phyloP scores from a whole-genome alignment of 306 rosid genomes.

The Pyrus bretschneideri region DNA sequence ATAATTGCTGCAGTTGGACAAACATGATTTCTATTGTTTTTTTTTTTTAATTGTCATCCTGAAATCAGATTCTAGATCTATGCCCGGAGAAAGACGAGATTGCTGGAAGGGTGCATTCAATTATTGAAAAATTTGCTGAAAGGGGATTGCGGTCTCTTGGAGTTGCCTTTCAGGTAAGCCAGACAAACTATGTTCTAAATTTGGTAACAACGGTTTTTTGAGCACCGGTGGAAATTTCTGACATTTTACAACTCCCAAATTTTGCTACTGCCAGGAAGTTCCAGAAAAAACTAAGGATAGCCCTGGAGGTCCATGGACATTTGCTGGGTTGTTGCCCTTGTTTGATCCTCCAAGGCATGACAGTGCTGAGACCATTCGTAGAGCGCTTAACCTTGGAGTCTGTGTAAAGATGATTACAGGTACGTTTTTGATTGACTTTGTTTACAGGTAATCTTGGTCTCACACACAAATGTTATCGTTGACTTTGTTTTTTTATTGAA shows the following conservation, averaged over 20 bases:
- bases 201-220: not conserved
- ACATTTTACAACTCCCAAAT: not conserved
- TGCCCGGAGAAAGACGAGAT: constrained; percentile 61
- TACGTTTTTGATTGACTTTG: constrained; percentile 3
- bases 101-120: constrained; percentile 57
- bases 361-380: constrained; percentile 83
- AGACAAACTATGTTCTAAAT: constrained; percentile 5
- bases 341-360: constrained; percentile 93
- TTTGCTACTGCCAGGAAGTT: constrained; percentile 42
- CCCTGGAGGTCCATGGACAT: constrained; percentile 79
- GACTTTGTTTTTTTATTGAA: not conserved
- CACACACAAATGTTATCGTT: not conserved
- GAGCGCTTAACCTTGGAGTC: constrained; percentile 86
- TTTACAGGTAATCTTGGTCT: not conserved
- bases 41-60: not conserved
- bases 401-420: constrained; percentile 93
- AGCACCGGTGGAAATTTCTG: constrained; percentile 14
- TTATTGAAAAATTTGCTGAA: constrained; percentile 83
- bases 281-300: constrained; percentile 70
- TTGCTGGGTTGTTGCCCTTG: constrained; percentile 79
- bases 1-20: not conserved
- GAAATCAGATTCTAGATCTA: constrained; percentile 57
- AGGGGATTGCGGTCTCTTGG: constrained; percentile 86
- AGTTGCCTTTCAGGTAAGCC: constrained; percentile 67
- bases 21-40: constrained; percentile 17